These are phyloP conservation scores for Botrytis fabae DNA, from an alignment of 2,329 filamentous ascomycete species.

Conservation along the genomic window DNA sequence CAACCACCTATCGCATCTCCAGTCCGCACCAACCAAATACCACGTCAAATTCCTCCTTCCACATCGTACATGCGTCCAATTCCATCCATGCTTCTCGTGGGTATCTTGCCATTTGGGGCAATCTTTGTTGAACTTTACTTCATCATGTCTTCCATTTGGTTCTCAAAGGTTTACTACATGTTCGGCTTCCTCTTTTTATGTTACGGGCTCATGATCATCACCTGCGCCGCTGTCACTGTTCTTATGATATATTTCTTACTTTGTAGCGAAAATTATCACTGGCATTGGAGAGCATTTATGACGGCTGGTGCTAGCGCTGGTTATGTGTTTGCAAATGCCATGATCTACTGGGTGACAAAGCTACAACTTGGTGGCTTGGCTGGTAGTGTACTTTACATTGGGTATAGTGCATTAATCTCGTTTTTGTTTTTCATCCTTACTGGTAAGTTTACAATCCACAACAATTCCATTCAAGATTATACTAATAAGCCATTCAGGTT, in stretches of 20 bases:
- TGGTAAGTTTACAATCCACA: slow-evolving; percentile 58
- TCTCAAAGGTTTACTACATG: slow-evolving; percentile 99
- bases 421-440: slow-evolving; percentile 92
- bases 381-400: slow-evolving; percentile 86
- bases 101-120: slow-evolving; percentile 89
- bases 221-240: slow-evolving; percentile 86
- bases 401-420: slow-evolving; percentile 86
- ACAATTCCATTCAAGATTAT: neutral
- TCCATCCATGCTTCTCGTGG: slow-evolving; percentile 88
- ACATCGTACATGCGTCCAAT: slow-evolving; percentile 81
- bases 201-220: slow-evolving; percentile 96
- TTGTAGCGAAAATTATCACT: slow-evolving; percentile 96
- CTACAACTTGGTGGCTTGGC: slow-evolving; percentile 82
- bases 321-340: slow-evolving; percentile 89
- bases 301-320: slow-evolving; percentile 86
- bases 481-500: slow-evolving; percentile 56
- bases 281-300: slow-evolving; percentile 96
- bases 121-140: slow-evolving; percentile 99
- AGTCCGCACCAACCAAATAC: slow-evolving; percentile 95
- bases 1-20: slow-evolving; percentile 70
- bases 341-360: slow-evolving; percentile 89
- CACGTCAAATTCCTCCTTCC: slow-evolving; percentile 86
- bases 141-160: slow-evolving; percentile 99
- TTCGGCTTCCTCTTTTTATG: slow-evolving; percentile 98
- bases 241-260: slow-evolving; percentile 95